Percentiles rank a stretch among this genome's conserved stretches.
Evolutionary conservation across 202 grass and related monocot genomes (phyloP).

Genomic region (Saccharum hybrid): DNA sequence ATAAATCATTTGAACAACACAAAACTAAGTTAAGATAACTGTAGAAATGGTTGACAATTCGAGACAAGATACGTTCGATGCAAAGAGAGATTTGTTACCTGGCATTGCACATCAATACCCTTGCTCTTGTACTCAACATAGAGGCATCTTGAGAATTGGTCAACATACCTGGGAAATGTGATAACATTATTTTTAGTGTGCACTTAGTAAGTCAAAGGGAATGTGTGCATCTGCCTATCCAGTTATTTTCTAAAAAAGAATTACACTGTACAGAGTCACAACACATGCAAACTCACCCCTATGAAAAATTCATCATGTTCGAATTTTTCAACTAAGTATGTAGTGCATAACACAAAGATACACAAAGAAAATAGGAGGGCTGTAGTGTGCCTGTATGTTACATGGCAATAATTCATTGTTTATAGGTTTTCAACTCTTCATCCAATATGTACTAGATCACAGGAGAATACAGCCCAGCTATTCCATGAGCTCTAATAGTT

Average conservation of each 20-base stretch:
- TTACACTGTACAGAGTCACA: not conserved
- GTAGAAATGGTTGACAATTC: not conserved
- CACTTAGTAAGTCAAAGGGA: not conserved
- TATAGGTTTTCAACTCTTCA: not conserved
- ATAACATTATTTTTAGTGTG: not conserved
- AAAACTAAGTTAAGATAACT: not conserved
- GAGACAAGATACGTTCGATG: not conserved
- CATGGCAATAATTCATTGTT: not conserved
- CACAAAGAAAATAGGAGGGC: not conserved
- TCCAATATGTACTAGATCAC: not conserved
- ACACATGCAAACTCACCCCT: no score
- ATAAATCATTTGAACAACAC: constrained; percentile 23
- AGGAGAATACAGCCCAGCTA: not conserved
- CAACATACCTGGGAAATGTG: constrained; percentile 68
- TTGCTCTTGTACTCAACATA: constrained; percentile 95
- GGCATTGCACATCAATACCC: constrained; percentile 98
- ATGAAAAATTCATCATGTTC: not conserved
- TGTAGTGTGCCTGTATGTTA: not conserved
- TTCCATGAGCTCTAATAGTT: not conserved
- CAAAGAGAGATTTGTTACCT: constrained; percentile 56
- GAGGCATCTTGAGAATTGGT: constrained; percentile 96
- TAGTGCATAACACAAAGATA: not conserved
- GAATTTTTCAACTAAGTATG: not conserved
- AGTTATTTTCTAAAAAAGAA: not conserved
- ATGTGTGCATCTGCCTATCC: not conserved